Evolutionary conservation across 768 basidiomycete genomes (phyloP).

Genomic region (Wakefieldia striispora): DNA sequence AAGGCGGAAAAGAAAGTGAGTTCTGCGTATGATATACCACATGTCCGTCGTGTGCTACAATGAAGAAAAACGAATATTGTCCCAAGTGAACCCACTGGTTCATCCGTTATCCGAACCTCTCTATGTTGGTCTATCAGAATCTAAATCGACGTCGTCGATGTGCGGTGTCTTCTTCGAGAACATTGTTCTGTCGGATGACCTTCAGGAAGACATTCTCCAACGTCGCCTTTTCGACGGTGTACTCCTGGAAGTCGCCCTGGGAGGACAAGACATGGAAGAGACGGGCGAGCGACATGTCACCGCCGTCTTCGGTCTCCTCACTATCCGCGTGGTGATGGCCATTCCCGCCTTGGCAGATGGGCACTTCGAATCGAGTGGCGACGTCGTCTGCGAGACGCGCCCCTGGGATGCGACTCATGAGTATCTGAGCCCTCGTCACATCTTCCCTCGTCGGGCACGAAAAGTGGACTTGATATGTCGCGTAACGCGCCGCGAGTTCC

Average conservation of each 20-base stretch:
- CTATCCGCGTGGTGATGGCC: too few species aligned
- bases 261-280: slow-evolving; percentile 57
- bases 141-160: slow-evolving; percentile 8
- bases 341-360: slow-evolving; percentile 33
- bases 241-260: slow-evolving; percentile 57
- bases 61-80: too few species aligned
- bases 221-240: slow-evolving; percentile 68
- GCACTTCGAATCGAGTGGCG: slow-evolving; percentile 73
- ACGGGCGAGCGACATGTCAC: slow-evolving; percentile 48
- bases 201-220: slow-evolving; percentile 74
- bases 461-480: slow-evolving; percentile 77
- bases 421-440: slow-evolving; percentile 48
- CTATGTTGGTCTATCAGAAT: background rate
- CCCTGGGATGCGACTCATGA: slow-evolving; percentile 64
- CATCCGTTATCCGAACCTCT: too few species aligned
- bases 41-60: background rate
- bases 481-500: slow-evolving; percentile 62
- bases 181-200: slow-evolving; percentile 61
- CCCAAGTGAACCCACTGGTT: too few species aligned
- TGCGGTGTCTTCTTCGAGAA: slow-evolving; percentile 44
- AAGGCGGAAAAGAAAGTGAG: slow-evolving; percentile 9
- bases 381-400: slow-evolving; percentile 70
- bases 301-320: background rate
- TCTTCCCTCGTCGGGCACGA: slow-evolving; percentile 64
- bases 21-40: background rate